phyloP scores from a whole-genome alignment of 129 eudicot species.

The carrot (Daucus carota) region DH1_v3.0 NC_030382.2:44942001-44942500 shows the following conservation, averaged over 20 bases:
- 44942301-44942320: background rate
- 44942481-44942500: conserved; percentile 26
- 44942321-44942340: background rate
- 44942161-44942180: background rate
- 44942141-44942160: conserved; percentile 18
- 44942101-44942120: conserved; percentile 34
- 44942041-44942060: conserved; percentile 99
- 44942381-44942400: background rate
- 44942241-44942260: conserved; percentile 1
- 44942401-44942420: background rate
- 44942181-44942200: background rate
- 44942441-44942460: background rate
- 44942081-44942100: conserved; percentile 35
- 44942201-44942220: conserved; percentile 20
- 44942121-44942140: conserved; percentile 37
- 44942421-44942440: background rate
- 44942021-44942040: conserved; percentile 99
- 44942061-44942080: conserved; percentile 68
- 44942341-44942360: background rate
- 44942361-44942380: background rate
- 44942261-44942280: conserved; percentile 32
- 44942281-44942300: too few relatives aligned
- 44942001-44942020: conserved; percentile 48
- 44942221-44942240: conserved; percentile 58
- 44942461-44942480: conserved; percentile 17